Evolutionary conservation across 2,329 filamentous ascomycete species (phyloP).

Genomic region (Calonectria pauciramosa): DNA sequence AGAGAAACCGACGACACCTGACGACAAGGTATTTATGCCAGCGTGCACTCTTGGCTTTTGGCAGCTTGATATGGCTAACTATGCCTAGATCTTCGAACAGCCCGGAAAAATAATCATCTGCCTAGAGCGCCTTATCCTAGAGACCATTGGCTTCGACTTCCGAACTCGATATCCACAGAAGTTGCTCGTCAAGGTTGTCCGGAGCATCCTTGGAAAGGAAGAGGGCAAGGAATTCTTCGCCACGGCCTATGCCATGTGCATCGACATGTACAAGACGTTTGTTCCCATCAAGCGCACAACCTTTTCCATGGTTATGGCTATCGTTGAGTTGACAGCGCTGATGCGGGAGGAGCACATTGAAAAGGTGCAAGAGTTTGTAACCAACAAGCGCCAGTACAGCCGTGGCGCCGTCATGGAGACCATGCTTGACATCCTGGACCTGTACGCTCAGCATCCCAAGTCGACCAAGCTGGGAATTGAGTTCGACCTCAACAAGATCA

Average conservation of each 20-base stretch:
- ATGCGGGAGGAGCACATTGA: slow-evolving; percentile 66
- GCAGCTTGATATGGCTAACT: slow-evolving; percentile 14
- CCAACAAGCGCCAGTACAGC: slow-evolving; percentile 61
- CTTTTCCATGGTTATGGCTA: slow-evolving; percentile 85
- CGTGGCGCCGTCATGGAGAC: slow-evolving; percentile 76
- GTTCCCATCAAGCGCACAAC: slow-evolving; percentile 91
- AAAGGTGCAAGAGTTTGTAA: slow-evolving; percentile 63
- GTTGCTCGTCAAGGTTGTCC: slow-evolving; percentile 83
- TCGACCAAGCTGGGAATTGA: slow-evolving; percentile 80
- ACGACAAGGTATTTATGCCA: slow-evolving; percentile 77
- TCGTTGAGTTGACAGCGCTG: slow-evolving; percentile 84
- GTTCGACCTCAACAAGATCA: slow-evolving; percentile 83
- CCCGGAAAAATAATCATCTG: slow-evolving; percentile 87
- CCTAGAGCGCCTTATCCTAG: slow-evolving; percentile 91
- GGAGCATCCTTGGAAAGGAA: slow-evolving; percentile 63
- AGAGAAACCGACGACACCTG: slow-evolving; percentile 78
- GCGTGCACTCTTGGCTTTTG: slow-evolving; percentile 38
- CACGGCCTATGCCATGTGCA: slow-evolving; percentile 83
- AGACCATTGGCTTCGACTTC: slow-evolving; percentile 95
- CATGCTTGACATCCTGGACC: slow-evolving; percentile 88
- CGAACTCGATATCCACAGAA: slow-evolving; percentile 90
- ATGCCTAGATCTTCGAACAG: slow-evolving; percentile 79
- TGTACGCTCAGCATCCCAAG: slow-evolving; percentile 88
- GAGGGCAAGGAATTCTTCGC: slow-evolving; percentile 69
- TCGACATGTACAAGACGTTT: slow-evolving; percentile 94